phyloP scores from a whole-genome alignment of 192 early-diverging fungal species.

The Rhizoclosmatium globosum region DNA sequence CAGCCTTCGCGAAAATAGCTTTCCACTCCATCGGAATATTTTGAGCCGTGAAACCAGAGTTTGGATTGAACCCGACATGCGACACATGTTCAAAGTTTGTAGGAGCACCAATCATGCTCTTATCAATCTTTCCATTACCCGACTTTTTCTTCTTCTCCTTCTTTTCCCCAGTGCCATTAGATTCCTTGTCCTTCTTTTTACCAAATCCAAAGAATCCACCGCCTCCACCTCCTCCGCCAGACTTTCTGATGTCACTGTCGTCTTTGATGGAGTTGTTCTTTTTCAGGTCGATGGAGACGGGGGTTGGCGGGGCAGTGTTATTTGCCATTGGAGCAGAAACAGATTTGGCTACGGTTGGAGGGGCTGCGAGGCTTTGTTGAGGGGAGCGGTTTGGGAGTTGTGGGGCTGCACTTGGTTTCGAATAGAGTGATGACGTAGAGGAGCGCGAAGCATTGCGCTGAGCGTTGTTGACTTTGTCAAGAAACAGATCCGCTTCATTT shows the following conservation, averaged over 20 bases:
- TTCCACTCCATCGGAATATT: conserved; percentile 67
- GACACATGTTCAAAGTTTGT: conserved; percentile 57
- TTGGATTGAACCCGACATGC: conserved; percentile 60
- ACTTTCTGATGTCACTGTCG: conserved; percentile 24
- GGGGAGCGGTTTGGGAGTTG: conserved; percentile 6
- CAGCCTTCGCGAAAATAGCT: conserved; percentile 61
- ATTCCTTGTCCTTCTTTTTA: conserved; percentile 29
- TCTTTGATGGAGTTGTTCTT: conserved; percentile 9
- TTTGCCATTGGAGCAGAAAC: conserved; percentile 22
- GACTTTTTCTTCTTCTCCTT: conserved; percentile 33
- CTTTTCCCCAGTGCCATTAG: conserved; percentile 28
- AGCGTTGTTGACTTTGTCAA: not conserved
- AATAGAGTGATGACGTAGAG: not conserved
- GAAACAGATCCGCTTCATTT: conserved; percentile 55
- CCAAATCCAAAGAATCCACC: conserved; percentile 37
- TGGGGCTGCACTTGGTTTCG: not conserved
- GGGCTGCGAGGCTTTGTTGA: conserved; percentile 6
- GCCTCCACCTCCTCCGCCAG: not conserved
- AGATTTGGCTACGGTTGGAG: conserved; percentile 23
- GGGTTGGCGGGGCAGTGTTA: not conserved
- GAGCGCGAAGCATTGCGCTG: not conserved
- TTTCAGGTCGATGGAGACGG: not conserved
- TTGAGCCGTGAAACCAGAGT: conserved; percentile 57
- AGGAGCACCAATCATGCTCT: conserved; percentile 58
- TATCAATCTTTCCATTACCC: conserved; percentile 48